phyloP scores from a whole-genome alignment of 441 rosid species.

The Macaranga tanarius region DNA sequence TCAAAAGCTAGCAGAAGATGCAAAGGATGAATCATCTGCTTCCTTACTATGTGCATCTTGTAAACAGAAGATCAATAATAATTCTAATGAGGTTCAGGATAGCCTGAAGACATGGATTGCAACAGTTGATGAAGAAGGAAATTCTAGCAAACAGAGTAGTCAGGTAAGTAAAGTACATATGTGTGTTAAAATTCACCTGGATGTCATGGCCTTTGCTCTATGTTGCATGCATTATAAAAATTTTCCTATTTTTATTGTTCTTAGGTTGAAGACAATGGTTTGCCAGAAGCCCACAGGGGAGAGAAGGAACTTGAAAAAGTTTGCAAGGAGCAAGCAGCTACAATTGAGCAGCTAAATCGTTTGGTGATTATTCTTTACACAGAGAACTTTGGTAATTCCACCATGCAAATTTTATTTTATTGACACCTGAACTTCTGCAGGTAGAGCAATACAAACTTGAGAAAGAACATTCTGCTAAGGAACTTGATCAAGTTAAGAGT shows the following conservation, averaged over 20 bases:
- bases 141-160: conserved; percentile 5
- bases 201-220: neutral
- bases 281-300: conserved; percentile 36
- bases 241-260: conserved; percentile 11
- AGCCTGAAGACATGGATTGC: conserved; percentile 48
- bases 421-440: conserved; percentile 40
- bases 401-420: conserved; percentile 16
- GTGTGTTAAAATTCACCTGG: neutral
- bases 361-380: conserved; percentile 45
- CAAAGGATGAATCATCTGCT: conserved; percentile 36
- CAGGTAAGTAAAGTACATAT: conserved; percentile 32
- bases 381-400: conserved; percentile 2
- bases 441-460: conserved; percentile 56
- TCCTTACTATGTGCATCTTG: conserved; percentile 67
- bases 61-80: conserved; percentile 45
- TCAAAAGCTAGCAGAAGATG: conserved; percentile 43
- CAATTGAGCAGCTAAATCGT: conserved; percentile 64
- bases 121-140: conserved; percentile 35
- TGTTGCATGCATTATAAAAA: neutral
- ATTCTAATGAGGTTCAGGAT: conserved; percentile 36
- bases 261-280: conserved; percentile 44
- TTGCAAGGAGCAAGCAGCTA: conserved; percentile 76
- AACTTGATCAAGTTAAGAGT: conserved; percentile 1
- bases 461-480: conserved; percentile 27
- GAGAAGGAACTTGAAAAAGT: conserved; percentile 63